Percentiles rank a stretch among this genome's conserved stretches.
phyloP scores from a whole-genome alignment of 1,139 yeast species.

The Geotrichum aggregatum region DNA sequence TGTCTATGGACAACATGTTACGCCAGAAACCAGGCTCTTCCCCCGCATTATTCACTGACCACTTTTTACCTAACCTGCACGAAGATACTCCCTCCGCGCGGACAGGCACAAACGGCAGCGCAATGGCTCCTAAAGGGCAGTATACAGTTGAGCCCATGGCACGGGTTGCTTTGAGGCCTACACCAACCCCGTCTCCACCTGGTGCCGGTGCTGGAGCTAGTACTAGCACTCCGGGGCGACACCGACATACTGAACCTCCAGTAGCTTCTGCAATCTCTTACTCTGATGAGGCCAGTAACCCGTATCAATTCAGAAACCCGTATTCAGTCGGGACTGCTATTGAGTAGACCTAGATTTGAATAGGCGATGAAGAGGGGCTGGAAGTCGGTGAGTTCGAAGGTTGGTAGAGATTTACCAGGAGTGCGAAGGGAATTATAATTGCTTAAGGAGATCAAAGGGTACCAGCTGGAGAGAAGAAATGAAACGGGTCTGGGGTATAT shows the following conservation, averaged over 20 bases:
- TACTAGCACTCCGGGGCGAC: background rate
- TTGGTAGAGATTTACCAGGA: too few relatives aligned
- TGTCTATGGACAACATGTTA: conserved; percentile 10
- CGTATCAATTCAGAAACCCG: background rate
- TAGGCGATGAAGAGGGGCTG: too few relatives aligned
- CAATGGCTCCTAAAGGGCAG: background rate
- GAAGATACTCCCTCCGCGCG: background rate
- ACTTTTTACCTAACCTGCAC: background rate
- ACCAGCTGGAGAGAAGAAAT: too few relatives aligned
- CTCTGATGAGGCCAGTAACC: background rate
- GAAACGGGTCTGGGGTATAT: too few relatives aligned
- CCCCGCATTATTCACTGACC: background rate
- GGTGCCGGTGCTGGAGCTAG: background rate
- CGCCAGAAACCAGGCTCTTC: background rate
- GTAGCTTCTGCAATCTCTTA: background rate
- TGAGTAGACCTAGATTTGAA: too few relatives aligned
- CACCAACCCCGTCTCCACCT: conserved; percentile 1
- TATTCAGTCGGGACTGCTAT: background rate
- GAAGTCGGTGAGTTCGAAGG: too few relatives aligned
- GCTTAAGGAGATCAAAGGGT: too few relatives aligned
- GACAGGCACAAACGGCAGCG: too few relatives aligned
- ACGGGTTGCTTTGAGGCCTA: background rate
- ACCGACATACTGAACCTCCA: background rate
- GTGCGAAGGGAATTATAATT: too few relatives aligned
- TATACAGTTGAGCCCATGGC: background rate